Base-by-base conservation (phyloP, 306 rosid genomes). In the Prunus mira region DNA sequence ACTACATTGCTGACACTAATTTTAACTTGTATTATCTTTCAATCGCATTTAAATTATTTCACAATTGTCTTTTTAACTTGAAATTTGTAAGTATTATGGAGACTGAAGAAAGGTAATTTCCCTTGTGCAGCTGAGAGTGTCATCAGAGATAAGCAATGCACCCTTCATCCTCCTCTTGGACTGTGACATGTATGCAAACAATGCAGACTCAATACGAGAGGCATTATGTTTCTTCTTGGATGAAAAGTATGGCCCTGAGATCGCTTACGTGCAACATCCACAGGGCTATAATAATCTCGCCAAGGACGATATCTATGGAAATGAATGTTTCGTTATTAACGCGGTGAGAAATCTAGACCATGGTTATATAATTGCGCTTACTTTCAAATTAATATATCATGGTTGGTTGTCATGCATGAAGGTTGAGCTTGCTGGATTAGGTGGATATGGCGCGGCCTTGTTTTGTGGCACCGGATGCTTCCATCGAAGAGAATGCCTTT, bases 391-490 rank as follows among this genome's bases (percentile, higher is more conserved):
- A 38, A 72, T 57, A 71, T 46, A 13, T 63, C 45, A 2, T 67
- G 51, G 70, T 56, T 56, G 22, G 20, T 32, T 19, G 43, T 28
- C 46, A 20, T 80, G n/a, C 51, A 9, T 77, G 24, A 72, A 92
- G 96, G 9, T 87, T 74, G 92, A 90, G 74, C 73, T 81, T 25
- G 81, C 87, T 25, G 92, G 91, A 11, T 0, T 84, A 22, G 74
- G 82, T 66, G 92, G 96, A 51, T 68, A 79, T 67, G 92, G 85
- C 28, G 84, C 84, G 13, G 70, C 96, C 13, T n/a, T 88, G 65
- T 92, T 84, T 67, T 74, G 86, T 67, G 97, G 97, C 67, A 88
- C 97, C 14, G 93, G 93, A 17, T 86, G 92, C 65, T 84, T 90
- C 65, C 97, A 92, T 79, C 32, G 96, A 72, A 85, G 93, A 84